These are phyloP conservation scores for Phytophthora pisi DNA, from an alignment of 352 stramenopile species.

Conservation along the genomic window DNA sequence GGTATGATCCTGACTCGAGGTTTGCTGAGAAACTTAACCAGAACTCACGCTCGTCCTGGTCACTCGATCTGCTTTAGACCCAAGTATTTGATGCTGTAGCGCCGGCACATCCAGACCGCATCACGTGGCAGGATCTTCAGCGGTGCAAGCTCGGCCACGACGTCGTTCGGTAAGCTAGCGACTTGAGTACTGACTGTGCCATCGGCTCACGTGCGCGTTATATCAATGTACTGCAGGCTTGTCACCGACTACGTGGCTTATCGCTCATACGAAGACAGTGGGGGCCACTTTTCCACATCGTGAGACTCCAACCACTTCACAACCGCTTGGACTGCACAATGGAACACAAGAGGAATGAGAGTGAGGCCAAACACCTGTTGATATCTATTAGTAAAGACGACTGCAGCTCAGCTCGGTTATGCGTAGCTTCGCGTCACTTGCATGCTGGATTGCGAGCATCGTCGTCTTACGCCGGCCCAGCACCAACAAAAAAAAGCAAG, in stretches of 20 bases:
- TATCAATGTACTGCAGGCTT: conserved; percentile 30
- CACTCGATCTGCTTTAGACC: conserved; percentile 34
- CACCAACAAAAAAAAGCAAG: conserved; percentile 22
- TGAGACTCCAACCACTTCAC: not conserved
- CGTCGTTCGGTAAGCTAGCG: conserved; percentile 41
- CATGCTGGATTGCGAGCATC: conserved; percentile 10
- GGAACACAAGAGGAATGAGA: conserved; percentile 5
- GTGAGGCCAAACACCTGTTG: conserved; percentile 27
- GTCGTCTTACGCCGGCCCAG: conserved; percentile 15
- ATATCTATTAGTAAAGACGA: conserved; percentile 42
- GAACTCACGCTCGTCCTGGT: not conserved
- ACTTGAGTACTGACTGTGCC: not conserved
- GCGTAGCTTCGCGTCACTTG: conserved; percentile 15
- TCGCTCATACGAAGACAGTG: conserved; percentile 52
- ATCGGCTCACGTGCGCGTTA: not conserved
- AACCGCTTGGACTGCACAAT: not conserved
- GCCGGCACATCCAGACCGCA: conserved; percentile 41
- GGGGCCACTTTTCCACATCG: conserved; percentile 43
- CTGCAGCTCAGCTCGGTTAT: conserved; percentile 10
- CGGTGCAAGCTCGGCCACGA: conserved; percentile 54
- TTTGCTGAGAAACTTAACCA: not conserved
- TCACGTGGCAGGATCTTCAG: conserved; percentile 68
- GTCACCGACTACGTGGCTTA: conserved; percentile 69
- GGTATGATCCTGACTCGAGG: conserved; percentile 23
- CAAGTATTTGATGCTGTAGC: conserved; percentile 70